These are phyloP conservation scores for Aspergillus calidoustus DNA, from an alignment of 2,329 filamentous ascomycete genomes.

Conservation along the genomic window DNA sequence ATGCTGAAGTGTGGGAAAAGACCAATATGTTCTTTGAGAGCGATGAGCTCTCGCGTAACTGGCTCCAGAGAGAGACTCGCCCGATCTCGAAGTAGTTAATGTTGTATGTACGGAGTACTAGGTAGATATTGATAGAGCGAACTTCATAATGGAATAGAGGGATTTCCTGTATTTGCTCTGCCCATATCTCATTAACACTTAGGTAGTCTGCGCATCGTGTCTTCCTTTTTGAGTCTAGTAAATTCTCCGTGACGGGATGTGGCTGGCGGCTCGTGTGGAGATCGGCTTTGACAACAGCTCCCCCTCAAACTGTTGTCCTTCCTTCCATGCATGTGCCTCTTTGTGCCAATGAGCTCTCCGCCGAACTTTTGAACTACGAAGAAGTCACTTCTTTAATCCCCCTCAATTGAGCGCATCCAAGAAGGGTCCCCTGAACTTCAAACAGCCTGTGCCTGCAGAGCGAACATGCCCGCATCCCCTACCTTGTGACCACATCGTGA, in stretches of 20 bases:
- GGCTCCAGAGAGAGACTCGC: slow-evolving; percentile 86
- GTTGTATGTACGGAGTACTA: not conserved
- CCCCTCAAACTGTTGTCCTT: slow-evolving; percentile 5
- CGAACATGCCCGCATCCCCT: slow-evolving; percentile 33
- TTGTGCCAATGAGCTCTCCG: not conserved
- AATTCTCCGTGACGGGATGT: slow-evolving; percentile 18
- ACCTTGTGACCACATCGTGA: slow-evolving; percentile 23
- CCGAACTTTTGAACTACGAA: not conserved
- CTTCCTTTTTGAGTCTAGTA: not conserved
- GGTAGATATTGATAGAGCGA: slow-evolving; percentile 1
- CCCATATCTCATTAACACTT: not conserved
- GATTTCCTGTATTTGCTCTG: not conserved
- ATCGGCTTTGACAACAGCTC: not conserved
- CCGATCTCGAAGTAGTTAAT: slow-evolving; percentile 54
- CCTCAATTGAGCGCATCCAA: not conserved
- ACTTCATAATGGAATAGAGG: slow-evolving; percentile 3
- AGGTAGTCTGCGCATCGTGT: not conserved
- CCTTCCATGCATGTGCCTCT: slow-evolving; percentile 4
- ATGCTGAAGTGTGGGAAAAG: slow-evolving; percentile 79
- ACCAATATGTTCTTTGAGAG: slow-evolving; percentile 76
- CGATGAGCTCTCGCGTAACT: slow-evolving; percentile 72
- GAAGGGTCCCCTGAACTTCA: not conserved
- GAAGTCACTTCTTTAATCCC: not conserved
- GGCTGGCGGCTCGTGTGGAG: slow-evolving; percentile 21
- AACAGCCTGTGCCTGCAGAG: not conserved